These are phyloP conservation scores for Helicostylum pulchrum DNA, from an alignment of 192 early-diverging fungal species.

Conservation along the genomic window DNA sequence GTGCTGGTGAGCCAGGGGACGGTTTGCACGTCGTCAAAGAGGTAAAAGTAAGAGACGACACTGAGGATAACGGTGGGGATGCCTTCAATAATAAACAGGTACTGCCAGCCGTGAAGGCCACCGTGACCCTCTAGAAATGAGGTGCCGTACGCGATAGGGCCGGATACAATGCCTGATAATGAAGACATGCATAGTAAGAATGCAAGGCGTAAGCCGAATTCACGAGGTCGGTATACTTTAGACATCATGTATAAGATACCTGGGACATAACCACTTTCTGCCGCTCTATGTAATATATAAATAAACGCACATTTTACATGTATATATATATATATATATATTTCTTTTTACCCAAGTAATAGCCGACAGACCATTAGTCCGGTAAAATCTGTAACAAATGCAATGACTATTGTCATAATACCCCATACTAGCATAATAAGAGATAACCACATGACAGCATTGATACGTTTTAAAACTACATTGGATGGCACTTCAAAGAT, in stretches of 20 bases:
- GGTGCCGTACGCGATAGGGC: slow-evolving; percentile 55
- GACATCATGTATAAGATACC: slow-evolving; percentile 70
- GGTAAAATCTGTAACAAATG: slow-evolving; percentile 55
- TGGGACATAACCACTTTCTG: slow-evolving; percentile 71
- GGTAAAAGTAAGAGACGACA: slow-evolving; percentile 45
- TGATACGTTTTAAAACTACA: slow-evolving; percentile 62
- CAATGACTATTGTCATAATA: slow-evolving; percentile 59
- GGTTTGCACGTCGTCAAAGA: slow-evolving; percentile 26
- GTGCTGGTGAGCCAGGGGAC: slow-evolving; percentile 22
- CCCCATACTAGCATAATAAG: slow-evolving; percentile 71
- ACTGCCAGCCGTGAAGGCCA: slow-evolving; percentile 64
- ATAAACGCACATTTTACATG: slow-evolving; percentile 30
- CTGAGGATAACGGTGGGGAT: slow-evolving; percentile 58
- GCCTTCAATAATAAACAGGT: slow-evolving; percentile 72
- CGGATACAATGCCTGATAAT: slow-evolving; percentile 52
- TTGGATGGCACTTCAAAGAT: slow-evolving; percentile 80
- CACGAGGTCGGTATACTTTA: slow-evolving; percentile 66
- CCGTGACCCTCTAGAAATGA: slow-evolving; percentile 52
- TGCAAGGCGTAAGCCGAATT: slow-evolving; percentile 58
- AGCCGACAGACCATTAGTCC: slow-evolving; percentile 38
- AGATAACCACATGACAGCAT: slow-evolving; percentile 59
- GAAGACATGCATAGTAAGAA: slow-evolving; percentile 46
- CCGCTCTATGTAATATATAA: slow-evolving; percentile 46
- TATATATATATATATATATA: slow-evolving; percentile 27
- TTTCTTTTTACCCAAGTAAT: slow-evolving; percentile 37